Conservation (phyloP, 2,329 filamentous ascomycete species). For the Ceratocystis albifundus region DNA sequence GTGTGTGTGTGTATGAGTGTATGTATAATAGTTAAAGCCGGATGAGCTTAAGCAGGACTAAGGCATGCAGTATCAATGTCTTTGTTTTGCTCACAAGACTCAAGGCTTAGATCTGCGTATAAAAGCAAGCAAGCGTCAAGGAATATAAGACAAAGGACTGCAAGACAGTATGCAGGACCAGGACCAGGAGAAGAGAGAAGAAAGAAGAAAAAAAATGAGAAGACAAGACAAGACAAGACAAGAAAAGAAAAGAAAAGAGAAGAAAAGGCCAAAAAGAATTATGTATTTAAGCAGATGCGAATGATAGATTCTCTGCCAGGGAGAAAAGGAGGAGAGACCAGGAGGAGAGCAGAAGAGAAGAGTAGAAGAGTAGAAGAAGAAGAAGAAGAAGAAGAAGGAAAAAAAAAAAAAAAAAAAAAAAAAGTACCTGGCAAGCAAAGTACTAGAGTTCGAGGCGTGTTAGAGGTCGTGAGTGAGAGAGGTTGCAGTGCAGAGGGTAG, state of each 20-base stretch:
- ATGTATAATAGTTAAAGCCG: background rate
- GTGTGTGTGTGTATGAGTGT: no score
- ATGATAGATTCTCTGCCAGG: background rate
- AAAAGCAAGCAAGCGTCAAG: constrained; percentile 1
- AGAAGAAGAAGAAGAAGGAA: background rate
- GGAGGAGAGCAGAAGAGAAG: background rate
- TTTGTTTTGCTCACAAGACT: constrained; percentile 2
- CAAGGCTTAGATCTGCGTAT: constrained; percentile 6
- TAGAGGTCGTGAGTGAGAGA: background rate
- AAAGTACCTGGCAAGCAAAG: no score
- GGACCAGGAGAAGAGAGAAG: background rate
- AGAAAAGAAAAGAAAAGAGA: constrained; percentile 1
- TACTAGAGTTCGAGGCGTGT: no score
- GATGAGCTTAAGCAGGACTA: background rate
- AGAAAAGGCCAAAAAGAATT: constrained; percentile 6
- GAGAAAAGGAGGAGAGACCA: background rate
- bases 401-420: no score
- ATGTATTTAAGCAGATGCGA: background rate
- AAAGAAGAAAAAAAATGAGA: background rate
- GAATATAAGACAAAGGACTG: constrained; percentile 3
- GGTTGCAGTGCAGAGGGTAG: background rate
- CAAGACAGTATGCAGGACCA: background rate
- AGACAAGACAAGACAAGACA: background rate
- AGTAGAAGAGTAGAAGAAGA: no score
- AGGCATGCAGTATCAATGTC: background rate